Evolutionary conservation across 768 basidiomycete genomes (phyloP), one percentile per base, ranked within the genome.

Genomic region (Suillus discolor): DNA sequence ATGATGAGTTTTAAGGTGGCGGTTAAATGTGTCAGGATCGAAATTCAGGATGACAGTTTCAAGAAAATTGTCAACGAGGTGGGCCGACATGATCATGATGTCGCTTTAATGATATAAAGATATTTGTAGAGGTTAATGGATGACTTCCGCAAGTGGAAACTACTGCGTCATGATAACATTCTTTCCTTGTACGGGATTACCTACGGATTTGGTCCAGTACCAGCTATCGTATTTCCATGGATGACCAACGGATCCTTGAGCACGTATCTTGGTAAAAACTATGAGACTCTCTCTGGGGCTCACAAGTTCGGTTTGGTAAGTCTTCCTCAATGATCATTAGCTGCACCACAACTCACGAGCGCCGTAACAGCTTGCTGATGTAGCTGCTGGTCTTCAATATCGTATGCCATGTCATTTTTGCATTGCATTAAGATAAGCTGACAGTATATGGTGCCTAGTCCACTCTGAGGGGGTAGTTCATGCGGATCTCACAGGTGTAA

Each of bases 101-200:
- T 20, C 7, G 34, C 4, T 34, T 20, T 38, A 57, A 23, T 38
- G n/a, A 38, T 23, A 38, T 15, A 3, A 23, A 38, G 15, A n/a
- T 8, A 8, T n/a, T 55, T 55, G 11, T 34, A 55, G 54, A 55
- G 54, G 20, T 34, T 55, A 12, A 55, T 38, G 36, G 4, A 57
- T 4, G 57, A 57, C 15, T 57, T 57, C 36, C 8, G 6, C 36
- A 57, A 57, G 36, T 57, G 57, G 57, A 38, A 23, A 57, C 57
- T 47, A 38, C 75, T 82, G 1, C 70, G 74, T 8, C 81, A 82
- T 69, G 78, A 79, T n/a, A 71, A 81, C 60, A 73, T 82, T 31
- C 67, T 82, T 36, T 71, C 75, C 34, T 69, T 82, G 1, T 73
- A 72, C 61, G 81, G 81, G 15, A 77, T 74, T 4, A 72, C 74